Base-by-base conservation (phyloP, 169 alveolate genomes). In the Pseudocohnilembus persalinus region DNA sequence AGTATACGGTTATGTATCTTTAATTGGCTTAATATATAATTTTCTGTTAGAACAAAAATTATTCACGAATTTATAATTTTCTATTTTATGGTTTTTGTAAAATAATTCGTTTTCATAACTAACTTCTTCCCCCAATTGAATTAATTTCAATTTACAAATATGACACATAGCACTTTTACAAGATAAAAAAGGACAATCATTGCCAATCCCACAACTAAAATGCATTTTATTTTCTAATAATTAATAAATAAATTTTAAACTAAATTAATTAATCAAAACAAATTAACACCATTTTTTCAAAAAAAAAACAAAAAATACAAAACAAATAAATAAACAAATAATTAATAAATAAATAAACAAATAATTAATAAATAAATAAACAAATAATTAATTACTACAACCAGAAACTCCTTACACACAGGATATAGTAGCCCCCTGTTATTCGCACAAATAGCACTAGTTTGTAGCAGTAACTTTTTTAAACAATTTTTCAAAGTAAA, bases 361-460 rank as follows among this genome's bases (percentile, higher is more conserved):
- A n/a, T n/a, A n/a, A n/a, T n/a, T n/a, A n/a, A n/a, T n/a, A n/a
- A n/a, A n/a, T n/a, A n/a, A n/a, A n/a, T n/a, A n/a, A n/a, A n/a
- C n/a, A n/a, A n/a, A n/a, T n/a, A n/a, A n/a, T n/a, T n/a, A n/a
- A n/a, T n/a, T n/a, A n/a, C n/a, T n/a, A n/a, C n/a, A n/a, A n/a
- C n/a, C n/a, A n/a, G n/a, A n/a, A n/a, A n/a, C n/a, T n/a, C n/a
- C n/a, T n/a, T n/a, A 80, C 33, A 30, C 29, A 75, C 90, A 86
- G 25, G 76, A 74, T 0, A 86, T 75, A 16, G 90, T 74, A 27
- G 90, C 84, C 28, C 86, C 90, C 0, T 31, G n/a, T 31, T 86
- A 26, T 30, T 31, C 30, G 64, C 90, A 86, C n/a, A 79, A 63
- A 73, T 86, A 78, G 65, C 90, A 86, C n/a, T n/a, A n/a, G n/a